A percentile compares a stretch with the other conserved stretches of the same genome.
Evolutionary conservation across 768 basidiomycete species (phyloP).

Genomic region (Calocybe cyanea): DNA sequence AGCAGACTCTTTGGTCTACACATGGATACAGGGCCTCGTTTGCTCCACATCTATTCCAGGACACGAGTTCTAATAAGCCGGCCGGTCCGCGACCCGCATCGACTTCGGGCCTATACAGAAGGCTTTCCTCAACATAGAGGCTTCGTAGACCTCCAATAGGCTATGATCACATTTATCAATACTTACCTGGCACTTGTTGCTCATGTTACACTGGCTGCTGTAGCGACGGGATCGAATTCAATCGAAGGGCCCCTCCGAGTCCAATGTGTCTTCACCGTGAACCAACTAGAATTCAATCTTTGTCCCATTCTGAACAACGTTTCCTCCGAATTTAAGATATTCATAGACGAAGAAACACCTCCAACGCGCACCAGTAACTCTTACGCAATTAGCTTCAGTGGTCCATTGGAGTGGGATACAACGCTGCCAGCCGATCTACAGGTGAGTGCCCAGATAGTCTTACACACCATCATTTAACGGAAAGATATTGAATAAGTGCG

Average conservation of each 20-base stretch:
- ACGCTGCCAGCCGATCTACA: slow-evolving; percentile 28
- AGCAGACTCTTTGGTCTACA: too few species aligned
- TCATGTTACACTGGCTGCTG: neutral
- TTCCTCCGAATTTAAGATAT: slow-evolving; percentile 9
- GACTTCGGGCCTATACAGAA: neutral
- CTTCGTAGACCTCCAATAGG: neutral
- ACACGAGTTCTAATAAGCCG: too few species aligned
- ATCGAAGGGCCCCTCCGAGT: neutral
- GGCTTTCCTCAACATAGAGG: neutral
- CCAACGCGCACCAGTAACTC: slow-evolving; percentile 26
- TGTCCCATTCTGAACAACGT: slow-evolving; percentile 21
- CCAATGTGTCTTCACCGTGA: slow-evolving; percentile 18
- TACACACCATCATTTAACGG: neutral
- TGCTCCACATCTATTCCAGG: too few species aligned
- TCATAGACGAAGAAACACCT: slow-evolving; percentile 23
- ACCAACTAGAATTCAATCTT: slow-evolving; percentile 20
- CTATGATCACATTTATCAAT: neutral
- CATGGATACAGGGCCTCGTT: too few species aligned
- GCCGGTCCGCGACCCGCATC: slow-evolving; percentile 8
- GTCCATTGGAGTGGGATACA: slow-evolving; percentile 19
- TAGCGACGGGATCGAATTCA: neutral
- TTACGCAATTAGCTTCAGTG: slow-evolving; percentile 24
- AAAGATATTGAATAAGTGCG: slow-evolving; percentile 22
- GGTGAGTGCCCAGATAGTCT: slow-evolving; percentile 14
- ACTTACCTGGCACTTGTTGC: neutral